Evolutionary conservation across 768 basidiomycete species (phyloP).

Genomic region (Tulasnella sp.): DNA sequence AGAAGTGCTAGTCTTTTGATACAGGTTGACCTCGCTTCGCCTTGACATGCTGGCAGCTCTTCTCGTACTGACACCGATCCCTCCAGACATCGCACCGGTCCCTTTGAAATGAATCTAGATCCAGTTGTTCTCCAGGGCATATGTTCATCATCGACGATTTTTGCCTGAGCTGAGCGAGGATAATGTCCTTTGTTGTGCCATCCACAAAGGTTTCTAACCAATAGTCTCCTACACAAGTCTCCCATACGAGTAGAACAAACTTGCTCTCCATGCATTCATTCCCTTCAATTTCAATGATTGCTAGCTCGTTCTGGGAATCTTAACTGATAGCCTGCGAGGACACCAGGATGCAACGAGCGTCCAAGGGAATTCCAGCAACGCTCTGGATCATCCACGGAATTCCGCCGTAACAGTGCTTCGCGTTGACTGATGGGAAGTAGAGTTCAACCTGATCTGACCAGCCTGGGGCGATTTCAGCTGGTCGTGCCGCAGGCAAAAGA

Average conservation of each 20-base stretch:
- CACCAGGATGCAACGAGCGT: neutral
- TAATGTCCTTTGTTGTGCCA: too few species aligned
- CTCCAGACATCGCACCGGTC: too few species aligned
- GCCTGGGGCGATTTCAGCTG: neutral
- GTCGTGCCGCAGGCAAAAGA: neutral
- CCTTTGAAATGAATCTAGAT: too few species aligned
- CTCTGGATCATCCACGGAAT: neutral
- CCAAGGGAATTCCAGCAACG: neutral
- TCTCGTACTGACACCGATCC: too few species aligned
- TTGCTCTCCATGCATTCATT: neutral
- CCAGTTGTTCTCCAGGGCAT: too few species aligned
- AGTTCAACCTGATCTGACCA: neutral
- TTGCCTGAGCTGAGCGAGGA: too few species aligned
- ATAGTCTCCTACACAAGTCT: too few species aligned
- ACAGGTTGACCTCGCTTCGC: too few species aligned
- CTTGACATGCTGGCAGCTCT: too few species aligned
- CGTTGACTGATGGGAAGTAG: neutral
- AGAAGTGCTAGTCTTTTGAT: too few species aligned
- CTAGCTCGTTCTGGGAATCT: neutral
- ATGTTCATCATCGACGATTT: too few species aligned
- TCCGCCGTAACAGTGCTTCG: neutral
- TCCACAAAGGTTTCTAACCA: too few species aligned
- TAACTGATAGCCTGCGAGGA: neutral
- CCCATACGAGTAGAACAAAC: neutral
- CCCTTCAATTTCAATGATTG: neutral